Percentiles rank a stretch among this genome's conserved stretches.
Evolutionary conservation across 2,329 filamentous ascomycete genomes (phyloP).

Genomic region (Beauveria brongniartii): DNA sequence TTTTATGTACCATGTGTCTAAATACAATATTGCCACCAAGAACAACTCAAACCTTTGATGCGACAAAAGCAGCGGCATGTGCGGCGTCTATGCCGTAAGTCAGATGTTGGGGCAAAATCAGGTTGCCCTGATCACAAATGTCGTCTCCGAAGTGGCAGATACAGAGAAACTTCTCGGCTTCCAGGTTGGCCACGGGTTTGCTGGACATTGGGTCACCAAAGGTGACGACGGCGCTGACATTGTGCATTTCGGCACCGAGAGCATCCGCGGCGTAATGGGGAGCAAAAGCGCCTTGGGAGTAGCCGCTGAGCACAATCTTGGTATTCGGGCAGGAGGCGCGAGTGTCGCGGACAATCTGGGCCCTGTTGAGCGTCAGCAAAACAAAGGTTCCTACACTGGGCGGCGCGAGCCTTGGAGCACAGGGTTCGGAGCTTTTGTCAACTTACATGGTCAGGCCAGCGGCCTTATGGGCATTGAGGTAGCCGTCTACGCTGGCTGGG

Average conservation of each 20-base stretch:
- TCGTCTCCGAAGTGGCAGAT: conserved; percentile 22
- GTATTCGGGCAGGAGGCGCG: conserved; percentile 14
- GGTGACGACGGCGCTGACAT: conserved; percentile 22
- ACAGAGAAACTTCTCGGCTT: conserved; percentile 15
- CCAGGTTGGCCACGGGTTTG: conserved; percentile 17
- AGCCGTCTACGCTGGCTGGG: conserved; percentile 20
- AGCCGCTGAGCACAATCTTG: conserved; percentile 18
- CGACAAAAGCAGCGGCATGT: conserved; percentile 18
- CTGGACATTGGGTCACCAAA: conserved; percentile 23
- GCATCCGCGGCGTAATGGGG: conserved; percentile 20
- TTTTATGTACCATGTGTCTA: background rate
- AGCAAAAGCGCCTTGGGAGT: conserved; percentile 22
- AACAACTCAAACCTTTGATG: conserved; percentile 8
- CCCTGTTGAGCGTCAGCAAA: conserved; percentile 20
- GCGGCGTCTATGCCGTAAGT: conserved; percentile 20
- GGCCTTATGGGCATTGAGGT: conserved; percentile 16
- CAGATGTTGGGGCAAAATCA: conserved; percentile 20
- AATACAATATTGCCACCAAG: background rate
- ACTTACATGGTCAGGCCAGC: conserved; percentile 19
- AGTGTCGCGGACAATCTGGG: conserved; percentile 23
- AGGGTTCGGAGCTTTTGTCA: no score
- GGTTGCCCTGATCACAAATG: conserved; percentile 21
- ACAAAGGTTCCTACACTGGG: background rate
- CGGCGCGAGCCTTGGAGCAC: background rate
- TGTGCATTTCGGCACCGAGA: conserved; percentile 18